phyloP scores from a whole-genome alignment of 2,329 filamentous ascomycete species.

The Phaeosphaeria sp. region DNA sequence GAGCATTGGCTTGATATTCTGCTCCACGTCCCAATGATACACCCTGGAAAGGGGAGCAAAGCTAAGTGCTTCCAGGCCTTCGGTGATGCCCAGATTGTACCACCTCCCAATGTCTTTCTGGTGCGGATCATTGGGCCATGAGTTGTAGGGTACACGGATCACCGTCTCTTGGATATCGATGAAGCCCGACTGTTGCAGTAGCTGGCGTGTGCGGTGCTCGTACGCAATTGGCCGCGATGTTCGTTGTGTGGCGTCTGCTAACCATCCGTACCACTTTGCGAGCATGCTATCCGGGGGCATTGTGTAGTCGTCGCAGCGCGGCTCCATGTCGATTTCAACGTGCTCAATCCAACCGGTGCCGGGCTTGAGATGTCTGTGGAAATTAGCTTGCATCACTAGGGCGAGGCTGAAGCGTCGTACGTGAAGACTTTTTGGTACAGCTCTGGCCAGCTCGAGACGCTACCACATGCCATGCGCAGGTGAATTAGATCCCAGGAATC shows the following conservation, averaged over 20 bases:
- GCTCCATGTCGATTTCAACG: conserved; percentile 84
- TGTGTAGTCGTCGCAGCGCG: conserved; percentile 72
- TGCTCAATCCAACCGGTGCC: conserved; percentile 81
- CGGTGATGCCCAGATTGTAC: conserved; percentile 80
- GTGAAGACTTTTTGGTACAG: conserved; percentile 74
- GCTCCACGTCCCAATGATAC: conserved; percentile 64
- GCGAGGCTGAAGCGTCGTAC: conserved; percentile 52
- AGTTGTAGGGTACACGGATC: conserved; percentile 74
- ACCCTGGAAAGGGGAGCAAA: conserved; percentile 74
- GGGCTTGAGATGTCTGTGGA: conserved; percentile 74
- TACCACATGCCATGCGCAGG: conserved; percentile 78
- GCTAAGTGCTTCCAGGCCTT: conserved; percentile 75
- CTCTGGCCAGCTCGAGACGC: conserved; percentile 75
- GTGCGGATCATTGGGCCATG: conserved; percentile 70
- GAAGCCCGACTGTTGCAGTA: conserved; percentile 76
- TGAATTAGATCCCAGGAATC: conserved; percentile 84
- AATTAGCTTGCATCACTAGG: conserved; percentile 25
- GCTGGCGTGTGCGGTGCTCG: conserved; percentile 65
- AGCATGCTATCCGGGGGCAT: conserved; percentile 65
- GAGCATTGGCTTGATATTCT: conserved; percentile 67
- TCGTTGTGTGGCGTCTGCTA: conserved; percentile 71
- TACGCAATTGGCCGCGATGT: conserved; percentile 71
- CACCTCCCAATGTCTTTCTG: conserved; percentile 75
- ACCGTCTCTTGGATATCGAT: conserved; percentile 76
- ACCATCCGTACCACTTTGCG: conserved; percentile 71